Percentiles rank a stretch among this genome's conserved stretches.
phyloP scores from a whole-genome alignment of 768 basidiomycete genomes.

The Lactarius akahatsu region DNA sequence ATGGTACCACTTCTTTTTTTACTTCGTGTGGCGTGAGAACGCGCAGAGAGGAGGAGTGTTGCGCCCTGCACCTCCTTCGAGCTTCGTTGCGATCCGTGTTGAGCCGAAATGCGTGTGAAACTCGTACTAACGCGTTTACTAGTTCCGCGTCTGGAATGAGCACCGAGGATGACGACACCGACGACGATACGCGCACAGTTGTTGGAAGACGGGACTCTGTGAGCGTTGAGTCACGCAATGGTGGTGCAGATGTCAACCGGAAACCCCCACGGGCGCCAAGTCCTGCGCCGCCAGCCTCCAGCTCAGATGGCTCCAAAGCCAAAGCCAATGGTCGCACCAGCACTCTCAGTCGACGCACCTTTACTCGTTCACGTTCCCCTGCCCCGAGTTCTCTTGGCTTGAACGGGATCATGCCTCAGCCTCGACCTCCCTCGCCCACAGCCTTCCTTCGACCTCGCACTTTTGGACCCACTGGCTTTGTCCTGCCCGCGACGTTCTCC shows the following conservation, averaged over 20 bases:
- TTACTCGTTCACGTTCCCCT: constrained; percentile 76
- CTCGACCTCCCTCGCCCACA: constrained; percentile 43
- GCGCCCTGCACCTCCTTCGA: neutral
- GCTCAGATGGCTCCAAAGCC: constrained; percentile 44
- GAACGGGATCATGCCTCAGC: constrained; percentile 39
- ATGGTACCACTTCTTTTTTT: neutral
- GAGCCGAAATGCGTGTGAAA: neutral
- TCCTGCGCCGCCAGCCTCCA: constrained; percentile 32
- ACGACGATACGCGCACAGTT: constrained; percentile 41
- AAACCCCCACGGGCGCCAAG: constrained; percentile 20
- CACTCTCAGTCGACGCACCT: constrained; percentile 43
- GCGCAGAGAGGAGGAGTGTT: neutral
- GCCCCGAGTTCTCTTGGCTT: constrained; percentile 40
- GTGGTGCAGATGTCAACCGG: constrained; percentile 4
- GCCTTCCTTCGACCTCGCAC: constrained; percentile 44
- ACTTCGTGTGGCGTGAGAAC: no score
- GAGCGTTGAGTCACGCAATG: constrained; percentile 17
- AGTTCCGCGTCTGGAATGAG: constrained; percentile 53
- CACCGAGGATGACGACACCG: constrained; percentile 59
- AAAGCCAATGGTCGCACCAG: constrained; percentile 40
- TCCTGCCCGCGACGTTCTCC: constrained; percentile 52
- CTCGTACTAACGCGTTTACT: neutral
- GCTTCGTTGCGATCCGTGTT: neutral
- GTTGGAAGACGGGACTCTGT: constrained; percentile 16
- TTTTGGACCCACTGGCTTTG: constrained; percentile 31